Evolutionary conservation across 1,139 yeast species (phyloP), one percentile per base, ranked within the genome.

Genomic region (Blastobotrys malaysiensis): DNA sequence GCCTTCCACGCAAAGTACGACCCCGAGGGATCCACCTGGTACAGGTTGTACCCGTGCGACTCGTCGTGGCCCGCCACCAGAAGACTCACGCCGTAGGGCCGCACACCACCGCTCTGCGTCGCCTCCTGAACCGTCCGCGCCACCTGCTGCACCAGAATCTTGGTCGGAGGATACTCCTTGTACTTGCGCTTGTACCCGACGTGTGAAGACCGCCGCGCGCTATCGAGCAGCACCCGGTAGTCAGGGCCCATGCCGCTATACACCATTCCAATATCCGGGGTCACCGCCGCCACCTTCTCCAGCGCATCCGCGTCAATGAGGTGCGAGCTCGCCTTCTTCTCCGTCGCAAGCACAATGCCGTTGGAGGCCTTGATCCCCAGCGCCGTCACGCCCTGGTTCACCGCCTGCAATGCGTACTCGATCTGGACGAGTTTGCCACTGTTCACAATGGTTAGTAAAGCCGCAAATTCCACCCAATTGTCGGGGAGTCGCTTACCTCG

Each of bases 1-100:
- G 99, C 99, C 73, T 93, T 93, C 99, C 99, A 95, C n/a, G 99
- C 98, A 80, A 89, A 95, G 71, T 87, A 95, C 53, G 97, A 85
- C 13, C 99, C 99, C 5, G 96, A 87, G 5, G 99, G 99, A 74
- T 95, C 99, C 50, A 95, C 96, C 73, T 95, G 99, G 71, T 93
- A 95, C 59, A 95, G 78, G 67, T 88, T 89, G 72, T 82, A 90
- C 57, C 82, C 90, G 73, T 72, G 86, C 68, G 79, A 85, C 47
- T 87, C 90, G 69, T 95, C 99, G 70, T 88, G 82, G 24, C 99
- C 99, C 7, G 98, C 99, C 43, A 93, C 91, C 55, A 95, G 77
- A 58, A 95, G 77, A 7, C 97, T 89, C 16, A 95, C 98, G 55
- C 99, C 99, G 70, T 85, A 93, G 19, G 99, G 99, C 69, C 99